Evolutionary conservation across 2,329 filamentous ascomycete species (phyloP), one percentile per base, ranked within the genome.

Genomic region (Scopulariopsis brevicaulis): DNA sequence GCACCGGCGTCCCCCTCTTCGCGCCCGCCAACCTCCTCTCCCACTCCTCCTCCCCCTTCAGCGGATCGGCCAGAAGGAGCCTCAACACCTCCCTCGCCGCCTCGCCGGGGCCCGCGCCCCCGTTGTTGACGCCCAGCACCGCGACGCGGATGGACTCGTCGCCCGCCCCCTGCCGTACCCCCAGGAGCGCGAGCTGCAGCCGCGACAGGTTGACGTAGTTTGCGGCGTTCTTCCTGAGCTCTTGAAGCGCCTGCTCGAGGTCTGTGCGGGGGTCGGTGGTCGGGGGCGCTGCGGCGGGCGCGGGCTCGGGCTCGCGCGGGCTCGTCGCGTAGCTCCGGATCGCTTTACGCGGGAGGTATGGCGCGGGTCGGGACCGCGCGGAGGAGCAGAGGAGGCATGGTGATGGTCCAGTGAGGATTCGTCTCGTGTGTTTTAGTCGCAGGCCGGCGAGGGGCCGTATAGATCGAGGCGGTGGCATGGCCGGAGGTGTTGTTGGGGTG

Each of bases 121-220:
- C 72, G 53, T 70, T 66, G 18, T 65, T 67, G 32, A 83, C 66
- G 11, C 77, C 79, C 8, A 85, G 67, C 53, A 86, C 73, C 15
- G 82, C 83, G 59, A 86, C 73, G 20, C 83, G 75, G 35, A 85
- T 75, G 2, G 79, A 75, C 67, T 86, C 83, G 40, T 76, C 66
- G 4, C 83, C 83, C 0, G 79, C 70, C 1, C 69, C 65, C 65
- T 86, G 80, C 37, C 79, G 77, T 60, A 86, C 68, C 24, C 87
- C 84, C 62, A 83, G 79, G 24, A 90, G 72, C 14, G 87, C 88
- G 63, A 93, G 79, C 69, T 89, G 85, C 53, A 92, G 68, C 58
- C 86, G 78, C 34, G 86, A 83, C n/a, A 86, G 77, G 65, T 87
- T 87, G 57, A 88, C 77, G 63, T 84, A 79, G 59, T 77, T 79